Evolutionary conservation across 805 yeast species (phyloP).

Genomic region (Kodamaea laetipori): DNA sequence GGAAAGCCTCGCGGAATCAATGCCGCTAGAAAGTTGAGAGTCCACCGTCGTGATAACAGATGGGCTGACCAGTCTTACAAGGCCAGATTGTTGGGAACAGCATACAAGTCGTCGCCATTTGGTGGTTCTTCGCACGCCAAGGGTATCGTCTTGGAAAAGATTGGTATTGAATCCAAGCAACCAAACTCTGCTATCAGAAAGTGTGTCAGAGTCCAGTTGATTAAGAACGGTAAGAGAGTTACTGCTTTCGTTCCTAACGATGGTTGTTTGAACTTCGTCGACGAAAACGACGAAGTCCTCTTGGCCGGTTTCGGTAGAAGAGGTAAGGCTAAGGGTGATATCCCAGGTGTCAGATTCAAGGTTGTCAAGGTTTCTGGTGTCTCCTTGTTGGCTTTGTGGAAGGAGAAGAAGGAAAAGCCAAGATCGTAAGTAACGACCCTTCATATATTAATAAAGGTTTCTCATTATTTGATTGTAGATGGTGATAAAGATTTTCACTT

Average conservation of each 20-base stretch:
- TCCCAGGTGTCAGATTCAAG: slow-evolving; percentile 99
- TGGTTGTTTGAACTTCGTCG: slow-evolving; percentile 99
- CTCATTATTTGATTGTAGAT: not conserved
- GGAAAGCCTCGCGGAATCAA: slow-evolving; percentile 99
- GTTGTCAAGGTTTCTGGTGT: slow-evolving; percentile 99
- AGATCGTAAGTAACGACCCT: slow-evolving; percentile 69
- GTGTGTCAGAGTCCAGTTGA: slow-evolving; percentile 99
- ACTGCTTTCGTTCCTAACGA: slow-evolving; percentile 99
- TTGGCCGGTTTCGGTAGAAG: slow-evolving; percentile 99
- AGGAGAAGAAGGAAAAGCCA: slow-evolving; percentile 99
- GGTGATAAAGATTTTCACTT: not conserved
- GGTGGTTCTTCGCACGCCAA: slow-evolving; percentile 99
- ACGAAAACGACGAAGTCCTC: slow-evolving; percentile 99
- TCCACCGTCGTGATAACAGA: slow-evolving; percentile 99
- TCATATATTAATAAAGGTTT: slow-evolving; percentile 15
- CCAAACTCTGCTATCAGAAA: slow-evolving; percentile 99
- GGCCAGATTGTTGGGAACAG: slow-evolving; percentile 98
- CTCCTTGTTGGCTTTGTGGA: slow-evolving; percentile 98
- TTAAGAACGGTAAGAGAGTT: slow-evolving; percentile 99
- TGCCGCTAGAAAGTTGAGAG: slow-evolving; percentile 99
- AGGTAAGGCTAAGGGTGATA: slow-evolving; percentile 99
- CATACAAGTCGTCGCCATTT: slow-evolving; percentile 99
- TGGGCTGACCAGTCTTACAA: slow-evolving; percentile 99
- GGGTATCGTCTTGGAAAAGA: slow-evolving; percentile 99
- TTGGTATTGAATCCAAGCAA: slow-evolving; percentile 99